Percentiles rank a stretch among this genome's conserved stretches.
phyloP scores from a whole-genome alignment of 1,284 basidiomycete genomes.

The Kalmanozyma brasiliensis region DNA sequence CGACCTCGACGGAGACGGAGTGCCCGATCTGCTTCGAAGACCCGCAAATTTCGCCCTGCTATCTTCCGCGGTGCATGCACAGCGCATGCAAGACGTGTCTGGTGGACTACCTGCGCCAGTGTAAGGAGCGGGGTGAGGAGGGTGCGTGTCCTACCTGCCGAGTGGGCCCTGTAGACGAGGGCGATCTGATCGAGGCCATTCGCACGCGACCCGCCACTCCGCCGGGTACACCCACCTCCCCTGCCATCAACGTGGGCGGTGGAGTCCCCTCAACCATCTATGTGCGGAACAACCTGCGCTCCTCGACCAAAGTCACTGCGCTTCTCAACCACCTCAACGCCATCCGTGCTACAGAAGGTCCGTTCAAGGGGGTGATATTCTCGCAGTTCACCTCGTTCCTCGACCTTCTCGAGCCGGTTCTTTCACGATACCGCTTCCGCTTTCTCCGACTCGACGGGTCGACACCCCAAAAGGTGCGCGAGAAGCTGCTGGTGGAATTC shows the following conservation, averaged over 20 bases:
- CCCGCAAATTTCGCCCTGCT: slow-evolving; percentile 51
- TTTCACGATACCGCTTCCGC: slow-evolving; percentile 46
- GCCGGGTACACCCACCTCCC: not conserved
- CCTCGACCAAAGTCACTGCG: slow-evolving; percentile 87
- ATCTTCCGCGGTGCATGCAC: slow-evolving; percentile 68
- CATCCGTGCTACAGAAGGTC: slow-evolving; percentile 70
- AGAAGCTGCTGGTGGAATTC: slow-evolving; percentile 78
- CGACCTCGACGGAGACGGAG: slow-evolving; percentile 34
- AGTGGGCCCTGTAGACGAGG: slow-evolving; percentile 70
- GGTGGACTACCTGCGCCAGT: slow-evolving; percentile 75
- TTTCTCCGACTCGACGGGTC: slow-evolving; percentile 80
- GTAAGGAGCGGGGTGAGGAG: slow-evolving; percentile 76
- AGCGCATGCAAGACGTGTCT: slow-evolving; percentile 82
- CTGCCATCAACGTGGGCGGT: not conserved
- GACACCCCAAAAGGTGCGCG: slow-evolving; percentile 87
- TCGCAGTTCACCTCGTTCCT: slow-evolving; percentile 70
- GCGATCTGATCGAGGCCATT: slow-evolving; percentile 72
- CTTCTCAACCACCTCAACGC: slow-evolving; percentile 76
- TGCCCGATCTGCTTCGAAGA: slow-evolving; percentile 68
- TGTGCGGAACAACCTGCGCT: slow-evolving; percentile 80
- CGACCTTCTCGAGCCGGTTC: slow-evolving; percentile 58
- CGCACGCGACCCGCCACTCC: slow-evolving; percentile 59
- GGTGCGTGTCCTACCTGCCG: slow-evolving; percentile 68
- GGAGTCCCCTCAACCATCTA: slow-evolving; percentile 20
- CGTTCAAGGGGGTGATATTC: slow-evolving; percentile 68